A percentile compares a stretch with the other conserved stretches of the same genome.
phyloP scores from a whole-genome alignment of 352 stramenopile species.

The Phytophthora cryptogea region DNA sequence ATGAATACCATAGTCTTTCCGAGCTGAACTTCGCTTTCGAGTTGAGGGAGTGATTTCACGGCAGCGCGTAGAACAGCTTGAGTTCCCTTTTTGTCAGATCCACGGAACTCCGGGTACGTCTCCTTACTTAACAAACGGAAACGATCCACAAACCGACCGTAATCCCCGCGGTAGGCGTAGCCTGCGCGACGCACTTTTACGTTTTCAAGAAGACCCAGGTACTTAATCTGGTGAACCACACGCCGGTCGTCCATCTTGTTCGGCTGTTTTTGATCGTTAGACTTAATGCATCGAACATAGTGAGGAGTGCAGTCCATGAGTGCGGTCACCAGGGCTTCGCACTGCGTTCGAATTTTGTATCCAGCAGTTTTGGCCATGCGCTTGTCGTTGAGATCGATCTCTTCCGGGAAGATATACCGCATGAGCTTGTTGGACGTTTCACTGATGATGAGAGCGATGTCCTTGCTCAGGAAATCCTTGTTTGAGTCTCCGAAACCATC shows the following conservation, averaged over 20 bases:
- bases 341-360: constrained; percentile 88
- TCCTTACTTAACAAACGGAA: constrained; percentile 84
- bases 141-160: constrained; percentile 84
- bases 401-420: constrained; percentile 84
- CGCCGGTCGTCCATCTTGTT: constrained; percentile 87
- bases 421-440: constrained; percentile 88
- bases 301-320: constrained; percentile 92
- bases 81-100: constrained; percentile 83
- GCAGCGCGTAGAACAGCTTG: constrained; percentile 84
- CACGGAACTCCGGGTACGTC: constrained; percentile 81
- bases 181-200: constrained; percentile 87
- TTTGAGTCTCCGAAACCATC: constrained; percentile 84
- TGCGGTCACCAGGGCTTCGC: constrained; percentile 82
- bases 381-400: constrained; percentile 84
- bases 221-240: constrained; percentile 89
- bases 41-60: constrained; percentile 64
- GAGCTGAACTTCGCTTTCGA: constrained; percentile 86
- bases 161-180: constrained; percentile 88
- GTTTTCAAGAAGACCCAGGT: constrained; percentile 87
- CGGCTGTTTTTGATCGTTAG: constrained; percentile 88
- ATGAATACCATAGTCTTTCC: constrained; percentile 93
- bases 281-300: constrained; percentile 93
- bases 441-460: constrained; percentile 81
- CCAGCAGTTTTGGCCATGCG: constrained; percentile 79
- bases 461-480: constrained; percentile 83